Base-by-base conservation (phyloP, 352 stramenopile species). In the Phytophthora hibernalis region DNA sequence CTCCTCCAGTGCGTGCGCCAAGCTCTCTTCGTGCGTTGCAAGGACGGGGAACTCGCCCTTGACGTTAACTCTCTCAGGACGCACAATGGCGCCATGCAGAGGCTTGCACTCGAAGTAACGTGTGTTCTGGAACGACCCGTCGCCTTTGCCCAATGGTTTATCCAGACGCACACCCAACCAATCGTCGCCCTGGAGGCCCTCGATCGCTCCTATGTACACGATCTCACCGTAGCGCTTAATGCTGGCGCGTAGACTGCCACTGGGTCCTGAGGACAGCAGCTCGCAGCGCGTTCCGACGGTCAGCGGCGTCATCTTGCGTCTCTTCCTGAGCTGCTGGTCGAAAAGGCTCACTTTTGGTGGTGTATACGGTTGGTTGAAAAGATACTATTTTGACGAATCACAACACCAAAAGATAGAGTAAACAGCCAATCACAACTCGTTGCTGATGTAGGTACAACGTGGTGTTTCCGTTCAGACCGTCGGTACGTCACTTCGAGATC, bases 151-250 rank as follows among this genome's bases (percentile, higher is more conserved):
- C 26, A 92, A 68, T 28, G 87, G 78, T 50, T 92, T 78, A 57
- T 96, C 87, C 50, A 96, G 71, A 1, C 77, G 74, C 52, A 96
- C 76, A 33, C 87, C 85, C 50, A 92, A 67, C 85, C 85, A 96
- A 20, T 78, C 77, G 54, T 89, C 83, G 0, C 65, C 70, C 0
- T 81, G 72, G 0, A 96, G 80, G 1, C 84, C 78, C 0, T 68
- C 54, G 5, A 93, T 72, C 16, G 47, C 1, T 6, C 87, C 87
- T 22, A 93, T 76, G 70, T 85, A 92, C 58, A 71, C 80, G 40
- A 95, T 73, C 56, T 87, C 70, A 2, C 87, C 87, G 49, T 86
- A 90, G 24, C 85, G 80, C 54, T 89, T 86, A 37, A 91, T 76
- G 21, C 75, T 88, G 26, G 82, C 78, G 52, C 83, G 83, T 18